phyloP scores from a whole-genome alignment of 495 filamentous ascomycete species.

The Annulohypoxylon bovei region DNA sequence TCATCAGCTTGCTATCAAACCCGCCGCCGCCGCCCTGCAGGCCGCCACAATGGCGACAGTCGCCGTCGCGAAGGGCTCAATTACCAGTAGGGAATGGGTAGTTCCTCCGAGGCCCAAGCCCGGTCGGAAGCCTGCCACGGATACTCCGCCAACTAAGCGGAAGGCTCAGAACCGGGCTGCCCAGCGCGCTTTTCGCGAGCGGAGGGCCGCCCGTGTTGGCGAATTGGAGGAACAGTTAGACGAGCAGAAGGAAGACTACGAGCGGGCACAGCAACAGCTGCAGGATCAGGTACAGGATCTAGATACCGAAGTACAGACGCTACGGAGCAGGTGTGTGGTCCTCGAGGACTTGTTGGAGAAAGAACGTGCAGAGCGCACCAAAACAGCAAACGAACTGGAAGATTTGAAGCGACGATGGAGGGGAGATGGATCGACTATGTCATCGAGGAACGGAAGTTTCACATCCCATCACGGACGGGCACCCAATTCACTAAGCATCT shows the following conservation, averaged over 20 bases:
- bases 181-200: conserved; percentile 89
- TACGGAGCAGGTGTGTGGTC: conserved; percentile 54
- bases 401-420: conserved; percentile 36
- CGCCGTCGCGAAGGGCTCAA: conserved; percentile 50
- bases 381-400: conserved; percentile 40
- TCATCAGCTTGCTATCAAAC: conserved; percentile 43
- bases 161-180: conserved; percentile 95
- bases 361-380: conserved; percentile 48
- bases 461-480: conserved; percentile 30
- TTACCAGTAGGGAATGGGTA: conserved; percentile 87
- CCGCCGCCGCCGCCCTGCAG: conserved; percentile 21
- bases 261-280: conserved; percentile 56
- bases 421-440: conserved; percentile 26
- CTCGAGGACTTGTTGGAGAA: conserved; percentile 56
- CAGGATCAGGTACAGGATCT: conserved; percentile 56
- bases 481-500: conserved; percentile 22
- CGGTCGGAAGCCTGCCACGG: conserved; percentile 91
- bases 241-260: conserved; percentile 62
- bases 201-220: conserved; percentile 82
- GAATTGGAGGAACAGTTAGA: conserved; percentile 88
- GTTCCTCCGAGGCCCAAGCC: conserved; percentile 90
- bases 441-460: conserved; percentile 43
- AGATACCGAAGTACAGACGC: conserved; percentile 56
- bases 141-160: conserved; percentile 89
- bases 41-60: conserved; percentile 42